Evolutionary conservation across 2,329 filamentous ascomycete genomes (phyloP).

Genomic region (Colletotrichum tanaceti): DNA sequence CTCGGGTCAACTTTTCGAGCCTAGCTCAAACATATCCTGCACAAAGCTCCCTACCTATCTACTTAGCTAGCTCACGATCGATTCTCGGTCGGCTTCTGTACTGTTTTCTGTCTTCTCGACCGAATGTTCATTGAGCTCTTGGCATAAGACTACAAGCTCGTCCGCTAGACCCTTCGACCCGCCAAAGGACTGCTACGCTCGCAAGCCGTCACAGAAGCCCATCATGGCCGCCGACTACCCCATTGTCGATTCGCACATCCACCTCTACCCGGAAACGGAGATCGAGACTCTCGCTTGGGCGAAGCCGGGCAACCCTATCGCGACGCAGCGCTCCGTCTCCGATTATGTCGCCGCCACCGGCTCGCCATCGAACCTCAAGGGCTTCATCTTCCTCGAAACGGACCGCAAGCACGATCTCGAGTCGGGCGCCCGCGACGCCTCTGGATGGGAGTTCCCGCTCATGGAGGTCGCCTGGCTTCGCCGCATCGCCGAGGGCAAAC

Average conservation of each 20-base stretch:
- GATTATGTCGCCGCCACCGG: slow-evolving; percentile 68
- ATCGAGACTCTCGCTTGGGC: slow-evolving; percentile 77
- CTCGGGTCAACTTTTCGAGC: slow-evolving; percentile 2
- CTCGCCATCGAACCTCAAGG: slow-evolving; percentile 61
- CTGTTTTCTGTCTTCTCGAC: neutral
- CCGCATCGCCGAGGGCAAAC: slow-evolving; percentile 71
- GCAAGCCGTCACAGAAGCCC: slow-evolving; percentile 4
- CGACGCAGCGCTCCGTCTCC: slow-evolving; percentile 71
- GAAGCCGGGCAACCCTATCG: slow-evolving; percentile 67
- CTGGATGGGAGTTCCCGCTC: slow-evolving; percentile 75
- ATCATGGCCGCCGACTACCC: slow-evolving; percentile 58
- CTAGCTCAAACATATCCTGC: slow-evolving; percentile 11
- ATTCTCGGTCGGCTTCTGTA: too few relatives aligned
- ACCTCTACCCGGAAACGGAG: slow-evolving; percentile 82
- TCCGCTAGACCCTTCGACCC: neutral
- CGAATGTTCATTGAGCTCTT: neutral
- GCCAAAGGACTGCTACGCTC: neutral
- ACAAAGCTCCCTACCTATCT: neutral
- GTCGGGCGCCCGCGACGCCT: slow-evolving; percentile 56
- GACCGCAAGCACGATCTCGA: slow-evolving; percentile 75
- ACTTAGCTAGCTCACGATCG: neutral
- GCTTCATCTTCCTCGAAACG: slow-evolving; percentile 86
- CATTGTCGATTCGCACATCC: slow-evolving; percentile 91
- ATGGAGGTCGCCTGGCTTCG: slow-evolving; percentile 78
- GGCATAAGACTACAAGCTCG: neutral